phyloP scores from a whole-genome alignment of 2,329 filamentous ascomycete genomes.

The Colletotrichum phormii region DNA sequence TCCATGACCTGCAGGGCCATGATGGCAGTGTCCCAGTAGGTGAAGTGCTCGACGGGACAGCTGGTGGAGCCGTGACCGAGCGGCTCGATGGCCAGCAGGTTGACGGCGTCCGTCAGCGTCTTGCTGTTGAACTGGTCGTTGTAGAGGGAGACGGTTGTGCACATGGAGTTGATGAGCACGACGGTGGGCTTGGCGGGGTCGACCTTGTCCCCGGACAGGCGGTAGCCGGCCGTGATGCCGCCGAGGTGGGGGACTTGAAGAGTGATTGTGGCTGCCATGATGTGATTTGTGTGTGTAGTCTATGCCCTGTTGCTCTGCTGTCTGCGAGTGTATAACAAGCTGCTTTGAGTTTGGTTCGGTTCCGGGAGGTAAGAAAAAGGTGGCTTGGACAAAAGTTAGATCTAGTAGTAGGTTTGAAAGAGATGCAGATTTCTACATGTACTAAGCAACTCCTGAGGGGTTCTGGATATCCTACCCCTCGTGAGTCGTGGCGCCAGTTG shows the following conservation, averaged over 20 bases:
- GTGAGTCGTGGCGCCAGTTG: slow-evolving; percentile 14
- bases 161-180: slow-evolving; percentile 65
- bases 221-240: slow-evolving; percentile 59
- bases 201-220: slow-evolving; percentile 52
- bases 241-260: slow-evolving; percentile 60
- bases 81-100: slow-evolving; percentile 64
- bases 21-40: slow-evolving; percentile 66
- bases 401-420: slow-evolving; percentile 2
- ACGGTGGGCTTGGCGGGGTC: slow-evolving; percentile 64
- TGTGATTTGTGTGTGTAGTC: background rate
- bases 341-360: background rate
- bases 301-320: background rate
- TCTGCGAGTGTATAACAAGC: background rate
- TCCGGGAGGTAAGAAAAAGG: background rate
- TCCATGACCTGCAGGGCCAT: slow-evolving; percentile 69
- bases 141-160: slow-evolving; percentile 60
- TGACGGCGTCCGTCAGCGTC: slow-evolving; percentile 53
- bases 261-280: slow-evolving; percentile 54
- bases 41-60: slow-evolving; percentile 59
- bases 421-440: slow-evolving; percentile 16
- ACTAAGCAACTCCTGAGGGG: background rate
- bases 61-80: slow-evolving; percentile 63
- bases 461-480: slow-evolving; percentile 22
- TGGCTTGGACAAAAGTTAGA: background rate
- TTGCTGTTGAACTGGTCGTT: slow-evolving; percentile 55